Evolutionary conservation across 352 stramenopile species (phyloP).

Genomic region (Globisporangium spiculum): DNA sequence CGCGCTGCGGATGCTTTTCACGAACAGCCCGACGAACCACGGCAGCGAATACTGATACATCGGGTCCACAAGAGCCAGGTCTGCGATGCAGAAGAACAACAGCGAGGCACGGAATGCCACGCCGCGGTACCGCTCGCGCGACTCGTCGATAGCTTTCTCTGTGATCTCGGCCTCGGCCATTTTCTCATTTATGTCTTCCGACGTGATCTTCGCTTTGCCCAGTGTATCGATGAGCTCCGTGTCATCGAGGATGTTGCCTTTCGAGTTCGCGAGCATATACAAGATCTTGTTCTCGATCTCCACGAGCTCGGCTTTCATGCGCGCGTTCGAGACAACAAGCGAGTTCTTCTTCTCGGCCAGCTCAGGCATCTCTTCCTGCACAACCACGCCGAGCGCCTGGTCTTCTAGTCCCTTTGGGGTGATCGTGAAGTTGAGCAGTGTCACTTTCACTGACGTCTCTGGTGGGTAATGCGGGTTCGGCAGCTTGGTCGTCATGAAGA

Average conservation of each 20-base stretch:
- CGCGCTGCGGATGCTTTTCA: slow-evolving; percentile 83
- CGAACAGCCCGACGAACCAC: slow-evolving; percentile 92
- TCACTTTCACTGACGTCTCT: slow-evolving; percentile 92
- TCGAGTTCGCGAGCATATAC: slow-evolving; percentile 92
- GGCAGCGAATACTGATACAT: slow-evolving; percentile 95
- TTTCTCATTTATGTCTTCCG: slow-evolving; percentile 91
- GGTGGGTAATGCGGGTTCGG: slow-evolving; percentile 92
- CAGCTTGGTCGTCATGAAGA: slow-evolving; percentile 94
- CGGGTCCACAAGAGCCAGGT: slow-evolving; percentile 88
- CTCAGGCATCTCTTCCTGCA: slow-evolving; percentile 93
- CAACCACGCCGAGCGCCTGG: slow-evolving; percentile 89
- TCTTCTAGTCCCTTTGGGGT: slow-evolving; percentile 89
- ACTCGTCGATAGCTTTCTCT: slow-evolving; percentile 90
- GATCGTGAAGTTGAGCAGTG: slow-evolving; percentile 92
- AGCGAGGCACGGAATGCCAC: slow-evolving; percentile 89
- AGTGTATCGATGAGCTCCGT: slow-evolving; percentile 92
- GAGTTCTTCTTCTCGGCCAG: slow-evolving; percentile 93
- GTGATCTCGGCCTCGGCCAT: slow-evolving; percentile 91
- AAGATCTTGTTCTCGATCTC: slow-evolving; percentile 94
- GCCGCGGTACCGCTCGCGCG: slow-evolving; percentile 83
- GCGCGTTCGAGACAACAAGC: slow-evolving; percentile 88
- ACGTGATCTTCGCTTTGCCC: slow-evolving; percentile 90
- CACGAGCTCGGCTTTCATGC: slow-evolving; percentile 91
- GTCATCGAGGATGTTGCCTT: slow-evolving; percentile 92
- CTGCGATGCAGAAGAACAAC: slow-evolving; percentile 92